phyloP scores from a whole-genome alignment of 2,329 filamentous ascomycete genomes.

The Neofusicoccum cordaticola region DNA sequence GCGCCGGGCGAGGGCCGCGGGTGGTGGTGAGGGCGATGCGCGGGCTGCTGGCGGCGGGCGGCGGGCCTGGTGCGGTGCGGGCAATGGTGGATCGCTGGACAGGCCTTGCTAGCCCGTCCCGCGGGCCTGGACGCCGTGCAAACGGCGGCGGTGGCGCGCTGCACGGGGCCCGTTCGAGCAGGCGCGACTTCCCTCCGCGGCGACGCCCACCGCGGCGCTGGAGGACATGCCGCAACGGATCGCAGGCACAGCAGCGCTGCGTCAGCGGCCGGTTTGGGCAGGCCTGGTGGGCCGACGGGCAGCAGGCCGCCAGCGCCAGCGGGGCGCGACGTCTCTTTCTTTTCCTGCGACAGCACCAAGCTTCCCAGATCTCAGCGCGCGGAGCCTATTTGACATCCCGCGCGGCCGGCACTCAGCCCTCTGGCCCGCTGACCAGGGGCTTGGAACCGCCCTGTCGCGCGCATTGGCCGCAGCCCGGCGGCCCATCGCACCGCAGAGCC shows the following conservation, averaged over 20 bases:
- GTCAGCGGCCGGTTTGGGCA: not conserved
- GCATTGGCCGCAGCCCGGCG: not conserved
- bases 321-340: not conserved
- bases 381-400: not conserved
- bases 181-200: slow-evolving; percentile 1
- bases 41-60: no score
- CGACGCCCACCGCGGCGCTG: slow-evolving; percentile 2
- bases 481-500: slow-evolving; percentile 12
- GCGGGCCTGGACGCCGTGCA: not conserved
- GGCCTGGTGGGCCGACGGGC: not conserved
- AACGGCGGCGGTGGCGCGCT: slow-evolving; percentile 10
- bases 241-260: not conserved
- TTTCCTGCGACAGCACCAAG: not conserved
- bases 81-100: not conserved
- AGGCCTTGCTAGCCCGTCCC: not conserved
- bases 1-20: not conserved
- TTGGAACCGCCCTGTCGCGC: slow-evolving; percentile 6
- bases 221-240: slow-evolving; percentile 10
- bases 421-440: slow-evolving; percentile 11
- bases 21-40: no score
- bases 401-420: not conserved
- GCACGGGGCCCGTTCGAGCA: slow-evolving; percentile 5
- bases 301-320: not conserved
- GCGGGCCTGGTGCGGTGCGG: not conserved
- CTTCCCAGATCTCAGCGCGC: not conserved